These are phyloP conservation scores for Cucumis melo DNA, from an alignment of 306 rosid genomes.

Conservation along the genomic window DNA sequence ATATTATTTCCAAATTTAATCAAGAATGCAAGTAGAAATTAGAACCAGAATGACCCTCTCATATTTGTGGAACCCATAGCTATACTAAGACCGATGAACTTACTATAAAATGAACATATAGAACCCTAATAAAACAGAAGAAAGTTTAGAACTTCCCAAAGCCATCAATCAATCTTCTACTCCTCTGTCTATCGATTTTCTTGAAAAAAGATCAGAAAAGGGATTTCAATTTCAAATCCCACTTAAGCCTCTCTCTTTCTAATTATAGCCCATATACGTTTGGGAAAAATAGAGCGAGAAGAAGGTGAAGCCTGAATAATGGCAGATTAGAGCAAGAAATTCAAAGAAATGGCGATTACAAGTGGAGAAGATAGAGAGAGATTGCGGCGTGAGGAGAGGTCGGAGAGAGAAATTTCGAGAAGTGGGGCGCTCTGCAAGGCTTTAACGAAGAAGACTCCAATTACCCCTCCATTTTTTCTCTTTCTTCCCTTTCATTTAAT, in stretches of 20 bases:
- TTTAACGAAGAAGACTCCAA: too few species aligned
- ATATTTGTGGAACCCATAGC: background rate
- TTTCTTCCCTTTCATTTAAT: too few species aligned
- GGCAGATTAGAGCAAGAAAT: background rate
- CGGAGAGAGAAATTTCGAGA: too few species aligned
- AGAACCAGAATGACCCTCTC: background rate
- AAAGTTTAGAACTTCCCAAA: conserved; percentile 31
- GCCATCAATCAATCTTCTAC: conserved; percentile 8
- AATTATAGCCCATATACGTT: conserved; percentile 56
- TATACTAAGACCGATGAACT: background rate
- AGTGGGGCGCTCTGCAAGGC: too few species aligned
- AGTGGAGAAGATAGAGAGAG: background rate
- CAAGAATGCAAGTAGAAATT: conserved; percentile 1
- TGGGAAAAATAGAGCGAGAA: background rate
- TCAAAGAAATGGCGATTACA: background rate
- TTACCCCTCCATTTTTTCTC: too few species aligned
- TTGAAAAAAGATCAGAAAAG: conserved; percentile 4
- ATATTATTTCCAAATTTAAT: background rate
- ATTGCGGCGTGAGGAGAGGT: too few species aligned
- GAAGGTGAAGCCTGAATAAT: background rate
- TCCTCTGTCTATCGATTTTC: background rate
- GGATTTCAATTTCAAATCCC: conserved; percentile 9
- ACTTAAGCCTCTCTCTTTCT: conserved; percentile 80
- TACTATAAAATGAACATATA: background rate
- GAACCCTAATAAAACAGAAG: conserved; percentile 3